Evolutionary conservation across 2,329 filamentous ascomycete genomes (phyloP), one percentile per base, ranked within the genome.

Genomic region (Aspergillus pseudotamarii): DNA sequence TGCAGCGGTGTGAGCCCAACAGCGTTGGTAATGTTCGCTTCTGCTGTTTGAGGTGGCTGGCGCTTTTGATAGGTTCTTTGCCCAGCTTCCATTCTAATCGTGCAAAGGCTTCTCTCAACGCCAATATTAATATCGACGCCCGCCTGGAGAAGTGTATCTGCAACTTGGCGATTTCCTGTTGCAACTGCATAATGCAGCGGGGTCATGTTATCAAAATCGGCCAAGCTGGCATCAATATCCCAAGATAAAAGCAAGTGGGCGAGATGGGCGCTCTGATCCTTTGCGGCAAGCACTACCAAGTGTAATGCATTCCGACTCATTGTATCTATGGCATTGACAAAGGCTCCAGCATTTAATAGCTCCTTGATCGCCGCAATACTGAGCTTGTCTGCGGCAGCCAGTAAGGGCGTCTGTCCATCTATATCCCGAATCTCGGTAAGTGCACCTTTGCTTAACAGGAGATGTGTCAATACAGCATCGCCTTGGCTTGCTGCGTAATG

Each of bases 1-100:
- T 59, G 57, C 11, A 59, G 45, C 45, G 57, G 43, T 36, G 57
- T 59, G 36, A 59, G 57, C 5, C 57, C 57, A 21, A 26, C 32
- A 8, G 26, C 43, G 21, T 51, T 36, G 9, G 48, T 21, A 30
- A 55, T 34, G 23, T 41, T 51, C 34, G 11, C 6, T 36, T 60
- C 54, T 16, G 54, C n/a, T 9, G 1, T 43, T 21, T 43, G 6
- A 43, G 41, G 2, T 43, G 2, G 41, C 41, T 43, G 19, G 21
- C 5, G 41, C 21, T 2, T 43, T 43, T 43, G n/a, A 43, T 43
- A 43, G 4, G 19, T 21, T 43, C 1, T 10, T n/a, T 43, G 2
- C 6, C 19, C 6, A 43, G 41, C 9, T 43, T 43, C 41, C 41
- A 21, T 43, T 21, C 41, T 43, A 43, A 21, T 21, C 10, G 41